Evolutionary conservation across 2,329 filamentous ascomycete species (phyloP).

Genomic region (Cladophialophora bantiana): DNA sequence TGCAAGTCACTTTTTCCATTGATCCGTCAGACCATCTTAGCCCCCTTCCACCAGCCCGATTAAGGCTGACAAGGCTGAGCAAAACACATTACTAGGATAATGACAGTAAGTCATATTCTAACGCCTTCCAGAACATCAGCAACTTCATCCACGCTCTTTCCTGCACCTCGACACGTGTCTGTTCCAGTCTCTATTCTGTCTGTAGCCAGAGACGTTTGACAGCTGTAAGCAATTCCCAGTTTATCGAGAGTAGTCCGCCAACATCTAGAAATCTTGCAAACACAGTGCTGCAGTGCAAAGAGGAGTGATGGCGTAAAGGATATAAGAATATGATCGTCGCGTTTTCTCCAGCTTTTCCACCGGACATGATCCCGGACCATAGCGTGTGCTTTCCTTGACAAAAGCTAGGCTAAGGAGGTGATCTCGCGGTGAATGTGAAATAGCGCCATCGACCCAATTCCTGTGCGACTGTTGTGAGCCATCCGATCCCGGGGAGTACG

Average conservation of each 20-base stretch:
- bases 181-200: neutral
- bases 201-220: neutral
- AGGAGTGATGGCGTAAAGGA: constrained; percentile 5
- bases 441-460: constrained; percentile 1
- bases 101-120: neutral
- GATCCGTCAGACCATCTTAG: neutral
- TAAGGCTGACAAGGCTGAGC: too few relatives aligned
- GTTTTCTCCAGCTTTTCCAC: constrained; percentile 3
- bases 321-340: constrained; percentile 5
- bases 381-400: neutral
- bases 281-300: constrained; percentile 7
- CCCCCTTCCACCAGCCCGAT: neutral
- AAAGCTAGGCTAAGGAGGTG: neutral
- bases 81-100: too few relatives aligned
- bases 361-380: constrained; percentile 6
- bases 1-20: neutral
- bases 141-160: constrained; percentile 1
- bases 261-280: constrained; percentile 1
- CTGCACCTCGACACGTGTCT: neutral
- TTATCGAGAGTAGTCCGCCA: neutral
- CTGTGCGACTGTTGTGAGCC: neutral
- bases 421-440: neutral
- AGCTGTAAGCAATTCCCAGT: neutral
- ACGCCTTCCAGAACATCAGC: neutral
- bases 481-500: constrained; percentile 11